These are phyloP conservation scores for Chrysoporthe deuterocubensis DNA, from an alignment of 2,329 filamentous ascomycete genomes.

Conservation along the genomic window DNA sequence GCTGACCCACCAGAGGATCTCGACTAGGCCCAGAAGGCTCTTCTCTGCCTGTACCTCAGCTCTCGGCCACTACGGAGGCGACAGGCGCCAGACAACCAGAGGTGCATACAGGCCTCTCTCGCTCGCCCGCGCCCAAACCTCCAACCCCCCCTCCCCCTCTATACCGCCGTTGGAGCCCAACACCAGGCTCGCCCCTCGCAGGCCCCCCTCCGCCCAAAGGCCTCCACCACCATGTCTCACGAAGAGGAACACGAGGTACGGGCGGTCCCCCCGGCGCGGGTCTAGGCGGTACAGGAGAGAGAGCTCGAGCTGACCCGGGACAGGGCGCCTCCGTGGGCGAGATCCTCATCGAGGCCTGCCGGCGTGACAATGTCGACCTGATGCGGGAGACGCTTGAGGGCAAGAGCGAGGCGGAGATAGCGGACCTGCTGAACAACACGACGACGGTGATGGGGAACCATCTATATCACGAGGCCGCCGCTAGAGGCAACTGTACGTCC, in stretches of 20 bases:
- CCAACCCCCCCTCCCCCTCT: background rate
- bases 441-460: conserved; percentile 86
- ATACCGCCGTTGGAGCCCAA: background rate
- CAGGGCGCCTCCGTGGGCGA: conserved; percentile 86
- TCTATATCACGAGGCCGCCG: conserved; percentile 86
- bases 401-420: conserved; percentile 67
- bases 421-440: conserved; percentile 81
- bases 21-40: background rate
- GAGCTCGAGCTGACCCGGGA: conserved; percentile 32
- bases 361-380: conserved; percentile 88
- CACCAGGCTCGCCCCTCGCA: background rate
- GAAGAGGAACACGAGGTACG: conserved; percentile 38
- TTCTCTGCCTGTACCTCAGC: too few species aligned
- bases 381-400: conserved; percentile 73
- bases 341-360: conserved; percentile 88
- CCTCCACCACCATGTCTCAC: conserved; percentile 24
- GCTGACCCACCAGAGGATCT: background rate
- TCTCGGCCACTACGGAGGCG: too few species aligned
- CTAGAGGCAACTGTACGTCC: conserved; percentile 79
- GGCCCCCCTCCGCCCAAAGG: background rate
- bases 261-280: background rate
- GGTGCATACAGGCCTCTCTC: background rate
- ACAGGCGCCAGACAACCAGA: too few species aligned
- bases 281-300: background rate
- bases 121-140: background rate